Conservation (phyloP, 1,284 basidiomycete species). For the Irpex rosettiformis region DNA sequence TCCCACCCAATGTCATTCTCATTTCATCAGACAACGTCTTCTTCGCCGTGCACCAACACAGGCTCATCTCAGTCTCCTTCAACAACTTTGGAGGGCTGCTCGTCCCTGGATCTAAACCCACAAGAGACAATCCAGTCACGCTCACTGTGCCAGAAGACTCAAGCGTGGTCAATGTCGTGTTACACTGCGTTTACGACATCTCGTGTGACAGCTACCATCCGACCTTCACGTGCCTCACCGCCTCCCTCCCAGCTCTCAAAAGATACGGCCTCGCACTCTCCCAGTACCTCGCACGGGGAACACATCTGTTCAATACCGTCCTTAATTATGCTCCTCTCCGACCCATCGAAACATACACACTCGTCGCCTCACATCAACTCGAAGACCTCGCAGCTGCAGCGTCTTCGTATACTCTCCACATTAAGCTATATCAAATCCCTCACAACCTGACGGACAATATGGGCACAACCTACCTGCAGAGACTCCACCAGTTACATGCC, state of each 20-base stretch:
- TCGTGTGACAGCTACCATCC: conserved; percentile 33
- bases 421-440: conserved; percentile 28
- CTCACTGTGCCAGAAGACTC: conserved; percentile 23
- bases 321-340: conserved; percentile 31
- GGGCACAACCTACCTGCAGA: conserved; percentile 33
- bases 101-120: conserved; percentile 19
- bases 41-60: conserved; percentile 42
- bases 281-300: conserved; percentile 20
- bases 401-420: conserved; percentile 32
- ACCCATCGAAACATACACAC: conserved; percentile 33
- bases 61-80: conserved; percentile 31
- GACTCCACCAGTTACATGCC: conserved; percentile 36
- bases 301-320: conserved; percentile 28
- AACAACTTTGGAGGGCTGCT: conserved; percentile 34
- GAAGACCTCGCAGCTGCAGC: conserved; percentile 33
- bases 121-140: conserved; percentile 9
- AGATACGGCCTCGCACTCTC: conserved; percentile 27
- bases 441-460: conserved; percentile 32
- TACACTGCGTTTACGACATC: conserved; percentile 33
- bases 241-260: conserved; percentile 28
- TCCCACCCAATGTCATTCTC: conserved; percentile 53
- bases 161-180: conserved; percentile 32
- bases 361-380: conserved; percentile 32
- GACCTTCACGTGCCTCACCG: conserved; percentile 25
- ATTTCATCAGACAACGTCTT: conserved; percentile 72